Conservation (phyloP, 2,329 filamentous ascomycete genomes). For the Penicillium concentricum region DNA sequence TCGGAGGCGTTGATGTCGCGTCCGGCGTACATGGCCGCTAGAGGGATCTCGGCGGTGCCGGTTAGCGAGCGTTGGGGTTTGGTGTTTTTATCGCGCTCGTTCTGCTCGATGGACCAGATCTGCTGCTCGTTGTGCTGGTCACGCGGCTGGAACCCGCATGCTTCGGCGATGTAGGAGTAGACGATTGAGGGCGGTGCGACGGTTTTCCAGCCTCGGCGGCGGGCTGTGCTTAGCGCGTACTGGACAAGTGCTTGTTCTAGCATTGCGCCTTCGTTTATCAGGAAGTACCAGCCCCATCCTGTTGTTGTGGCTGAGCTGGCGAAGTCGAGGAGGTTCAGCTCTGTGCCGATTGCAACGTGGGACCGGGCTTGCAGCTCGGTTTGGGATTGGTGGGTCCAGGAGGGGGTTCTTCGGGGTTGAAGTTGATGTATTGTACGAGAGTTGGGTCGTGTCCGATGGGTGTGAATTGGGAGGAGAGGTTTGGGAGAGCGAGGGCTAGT, state of each 20-base stretch:
- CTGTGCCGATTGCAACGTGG: constrained; percentile 80
- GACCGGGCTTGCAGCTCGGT: constrained; percentile 51
- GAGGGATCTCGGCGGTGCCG: constrained; percentile 90
- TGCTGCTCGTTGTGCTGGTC: constrained; percentile 91
- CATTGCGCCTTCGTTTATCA: constrained; percentile 85
- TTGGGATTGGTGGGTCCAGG: constrained; percentile 28
- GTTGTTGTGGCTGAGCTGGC: constrained; percentile 73
- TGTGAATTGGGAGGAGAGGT: constrained; percentile 75
- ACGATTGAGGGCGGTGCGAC: constrained; percentile 87
- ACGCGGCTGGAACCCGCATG: constrained; percentile 91
- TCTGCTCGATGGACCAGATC: constrained; percentile 75
- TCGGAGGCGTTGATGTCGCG: constrained; percentile 62
- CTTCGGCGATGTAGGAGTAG: constrained; percentile 83
- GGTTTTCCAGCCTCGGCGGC: constrained; percentile 71
- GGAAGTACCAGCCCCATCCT: constrained; percentile 98
- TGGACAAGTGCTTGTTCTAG: constrained; percentile 93
- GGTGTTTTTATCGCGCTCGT: constrained; percentile 56
- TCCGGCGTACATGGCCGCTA: constrained; percentile 85
- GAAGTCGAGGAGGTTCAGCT: constrained; percentile 91
- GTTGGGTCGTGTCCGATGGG: constrained; percentile 66
- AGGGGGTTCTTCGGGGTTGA: constrained; percentile 53
- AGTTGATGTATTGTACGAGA: constrained; percentile 76
- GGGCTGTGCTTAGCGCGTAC: constrained; percentile 74
- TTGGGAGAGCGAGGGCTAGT: constrained; percentile 78
- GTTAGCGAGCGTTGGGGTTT: constrained; percentile 74